phyloP scores from a whole-genome alignment of 495 filamentous ascomycete genomes.

The Annulohypoxylon bovei region DNA sequence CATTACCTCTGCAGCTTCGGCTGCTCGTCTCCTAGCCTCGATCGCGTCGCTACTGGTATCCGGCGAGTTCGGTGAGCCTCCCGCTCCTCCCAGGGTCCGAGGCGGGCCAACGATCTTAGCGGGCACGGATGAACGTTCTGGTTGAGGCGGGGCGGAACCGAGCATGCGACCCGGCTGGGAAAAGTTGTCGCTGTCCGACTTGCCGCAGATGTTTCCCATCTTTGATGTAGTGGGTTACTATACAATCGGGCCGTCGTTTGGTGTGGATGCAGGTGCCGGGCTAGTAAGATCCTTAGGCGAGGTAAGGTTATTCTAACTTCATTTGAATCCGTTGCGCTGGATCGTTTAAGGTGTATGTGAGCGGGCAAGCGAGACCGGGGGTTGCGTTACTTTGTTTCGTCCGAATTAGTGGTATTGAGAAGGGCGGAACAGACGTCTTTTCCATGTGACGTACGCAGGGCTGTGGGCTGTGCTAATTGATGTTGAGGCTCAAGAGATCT shows the following conservation, averaged over 20 bases:
- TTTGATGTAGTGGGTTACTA: neutral
- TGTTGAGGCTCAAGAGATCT: slow-evolving; percentile 35
- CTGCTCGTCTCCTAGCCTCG: slow-evolving; percentile 69
- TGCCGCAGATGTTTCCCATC: slow-evolving; percentile 83
- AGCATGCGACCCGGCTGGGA: slow-evolving; percentile 71
- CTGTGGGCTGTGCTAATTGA: slow-evolving; percentile 10
- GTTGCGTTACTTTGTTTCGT: slow-evolving; percentile 6
- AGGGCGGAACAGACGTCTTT: neutral
- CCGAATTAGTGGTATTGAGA: neutral
- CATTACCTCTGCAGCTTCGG: slow-evolving; percentile 72
- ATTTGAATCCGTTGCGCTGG: neutral
- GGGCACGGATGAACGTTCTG: slow-evolving; percentile 51
- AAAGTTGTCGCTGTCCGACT: slow-evolving; percentile 68
- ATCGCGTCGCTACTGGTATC: slow-evolving; percentile 40
- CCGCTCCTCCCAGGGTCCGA: slow-evolving; percentile 61
- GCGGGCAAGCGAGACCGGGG: neutral
- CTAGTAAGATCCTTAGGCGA: slow-evolving; percentile 9
- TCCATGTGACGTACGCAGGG: slow-evolving; percentile 23
- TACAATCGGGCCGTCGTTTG: neutral
- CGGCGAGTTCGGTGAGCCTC: slow-evolving; percentile 12
- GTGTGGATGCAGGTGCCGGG: neutral
- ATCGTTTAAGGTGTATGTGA: neutral
- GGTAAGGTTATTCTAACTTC: neutral
- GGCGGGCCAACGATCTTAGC: slow-evolving; percentile 61
- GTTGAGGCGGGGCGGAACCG: slow-evolving; percentile 55